A percentile compares a stretch with the other conserved stretches of the same genome.
phyloP scores from a whole-genome alignment of 805 yeast genomes.

The Candida tammaniensis region DNA sequence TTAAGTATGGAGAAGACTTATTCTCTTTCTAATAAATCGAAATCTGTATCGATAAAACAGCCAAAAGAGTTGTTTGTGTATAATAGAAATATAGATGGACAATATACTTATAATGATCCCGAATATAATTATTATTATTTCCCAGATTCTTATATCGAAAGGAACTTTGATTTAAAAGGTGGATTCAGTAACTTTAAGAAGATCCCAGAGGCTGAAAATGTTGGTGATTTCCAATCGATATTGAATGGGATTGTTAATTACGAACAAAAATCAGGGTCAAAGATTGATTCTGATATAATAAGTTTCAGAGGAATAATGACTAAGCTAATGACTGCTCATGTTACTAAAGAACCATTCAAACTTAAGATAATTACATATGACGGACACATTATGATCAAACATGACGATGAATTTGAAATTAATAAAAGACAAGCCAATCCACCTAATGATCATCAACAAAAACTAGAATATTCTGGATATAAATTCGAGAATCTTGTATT shows the following conservation, averaged over 20 bases:
- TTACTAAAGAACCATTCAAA: conserved; percentile 53
- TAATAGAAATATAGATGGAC: conserved; percentile 58
- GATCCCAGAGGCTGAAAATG: conserved; percentile 52
- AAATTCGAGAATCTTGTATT: conserved; percentile 84
- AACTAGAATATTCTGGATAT: conserved; percentile 65
- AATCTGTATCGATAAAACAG: conserved; percentile 70
- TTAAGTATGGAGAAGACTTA: conserved; percentile 27
- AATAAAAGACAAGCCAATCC: conserved; percentile 20
- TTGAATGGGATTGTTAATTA: conserved; percentile 51
- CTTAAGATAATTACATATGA: conserved; percentile 69
- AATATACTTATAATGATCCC: conserved; percentile 34
- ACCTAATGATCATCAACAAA: conserved; percentile 28
- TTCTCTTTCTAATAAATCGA: conserved; percentile 49
- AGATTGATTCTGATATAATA: conserved; percentile 61
- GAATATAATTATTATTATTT: conserved; percentile 71
- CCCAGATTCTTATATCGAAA: conserved; percentile 67
- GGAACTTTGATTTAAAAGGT: conserved; percentile 54
- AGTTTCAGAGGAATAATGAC: conserved; percentile 87
- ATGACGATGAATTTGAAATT: conserved; percentile 41
- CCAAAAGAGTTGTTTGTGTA: conserved; percentile 79
- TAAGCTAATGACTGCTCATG: conserved; percentile 65
- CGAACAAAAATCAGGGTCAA: conserved; percentile 48
- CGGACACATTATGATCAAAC: conserved; percentile 66
- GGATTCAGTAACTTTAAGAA: conserved; percentile 62
- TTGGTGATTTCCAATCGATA: conserved; percentile 56